Evolutionary conservation across 31 red algal genomes (phyloP).

Genomic region (Bonnemaisonia californica): DNA sequence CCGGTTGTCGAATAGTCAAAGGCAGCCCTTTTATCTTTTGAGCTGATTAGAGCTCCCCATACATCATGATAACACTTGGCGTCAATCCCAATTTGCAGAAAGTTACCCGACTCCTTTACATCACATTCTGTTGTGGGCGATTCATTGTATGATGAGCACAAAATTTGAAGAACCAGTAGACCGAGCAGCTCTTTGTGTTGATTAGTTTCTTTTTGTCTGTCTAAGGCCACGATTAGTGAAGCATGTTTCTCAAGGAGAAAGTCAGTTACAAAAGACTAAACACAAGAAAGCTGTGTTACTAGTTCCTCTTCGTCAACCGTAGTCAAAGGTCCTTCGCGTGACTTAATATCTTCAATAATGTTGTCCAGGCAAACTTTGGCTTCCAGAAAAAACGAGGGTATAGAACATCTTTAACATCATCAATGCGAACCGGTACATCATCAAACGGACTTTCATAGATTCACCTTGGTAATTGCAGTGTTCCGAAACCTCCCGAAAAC

Average conservation of each 20-base stretch:
- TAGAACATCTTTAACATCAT: slow-evolving; percentile 8
- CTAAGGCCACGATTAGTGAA: slow-evolving; percentile 9
- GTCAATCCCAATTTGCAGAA: slow-evolving; percentile 7
- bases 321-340: not conserved
- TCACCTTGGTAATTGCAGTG: too few species aligned
- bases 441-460: slow-evolving; percentile 8
- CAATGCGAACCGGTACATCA: slow-evolving; percentile 3
- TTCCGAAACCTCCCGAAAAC: too few species aligned
- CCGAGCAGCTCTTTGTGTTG: slow-evolving; percentile 3
- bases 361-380: not conserved
- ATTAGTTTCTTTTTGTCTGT: not conserved
- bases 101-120: not conserved
- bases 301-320: not conserved
- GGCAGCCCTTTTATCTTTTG: not conserved
- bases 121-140: not conserved
- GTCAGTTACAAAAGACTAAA: slow-evolving; percentile 10
- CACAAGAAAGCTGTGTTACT: not conserved
- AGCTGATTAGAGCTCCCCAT: slow-evolving; percentile 14
- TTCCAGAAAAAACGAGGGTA: not conserved
- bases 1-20: slow-evolving; percentile 8
- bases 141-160: slow-evolving; percentile 13
- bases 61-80: slow-evolving; percentile 19
- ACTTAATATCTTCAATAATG: not conserved
- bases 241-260: slow-evolving; percentile 7
- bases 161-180: slow-evolving; percentile 10